These are phyloP conservation scores for Tanacetum coccineum DNA, from an alignment of 129 eudicot genomes.

Conservation along the genomic window DNA sequence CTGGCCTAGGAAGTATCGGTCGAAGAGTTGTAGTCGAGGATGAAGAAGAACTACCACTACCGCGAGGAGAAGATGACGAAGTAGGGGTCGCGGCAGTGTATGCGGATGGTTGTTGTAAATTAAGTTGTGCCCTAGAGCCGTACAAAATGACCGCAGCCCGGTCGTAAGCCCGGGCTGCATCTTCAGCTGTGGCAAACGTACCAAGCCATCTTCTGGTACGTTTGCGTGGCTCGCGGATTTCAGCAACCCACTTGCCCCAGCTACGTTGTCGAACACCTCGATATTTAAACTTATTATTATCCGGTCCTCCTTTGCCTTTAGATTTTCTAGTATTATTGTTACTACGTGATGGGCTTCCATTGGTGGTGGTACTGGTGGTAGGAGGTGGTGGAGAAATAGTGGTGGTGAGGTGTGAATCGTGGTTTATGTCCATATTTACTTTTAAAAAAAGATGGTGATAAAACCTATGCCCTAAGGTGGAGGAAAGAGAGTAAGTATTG, in stretches of 20 bases:
- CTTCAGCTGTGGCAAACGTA: slow-evolving; percentile 81
- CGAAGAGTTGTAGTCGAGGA: slow-evolving; percentile 54
- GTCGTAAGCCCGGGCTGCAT: slow-evolving; percentile 85
- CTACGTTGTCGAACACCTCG: slow-evolving; percentile 83
- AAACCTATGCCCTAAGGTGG: slow-evolving; percentile 26
- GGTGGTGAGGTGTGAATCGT: slow-evolving; percentile 15
- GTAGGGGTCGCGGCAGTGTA: neutral
- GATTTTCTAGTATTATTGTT: slow-evolving; percentile 22
- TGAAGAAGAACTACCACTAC: slow-evolving; percentile 31
- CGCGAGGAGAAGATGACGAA: slow-evolving; percentile 15
- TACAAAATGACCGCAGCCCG: slow-evolving; percentile 69
- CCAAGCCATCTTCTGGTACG: slow-evolving; percentile 82
- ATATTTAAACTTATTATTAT: slow-evolving; percentile 59
- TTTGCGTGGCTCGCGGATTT: slow-evolving; percentile 80
- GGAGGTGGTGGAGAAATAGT: slow-evolving; percentile 23
- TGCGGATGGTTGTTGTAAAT: slow-evolving; percentile 53
- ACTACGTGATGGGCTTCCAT: slow-evolving; percentile 6
- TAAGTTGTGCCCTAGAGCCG: slow-evolving; percentile 74
- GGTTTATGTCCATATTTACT: slow-evolving; percentile 30
- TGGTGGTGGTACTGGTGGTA: slow-evolving; percentile 13
- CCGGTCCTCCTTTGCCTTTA: slow-evolving; percentile 72
- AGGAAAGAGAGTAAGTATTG: slow-evolving; percentile 18
- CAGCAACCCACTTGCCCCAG: slow-evolving; percentile 95
- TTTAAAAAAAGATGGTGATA: slow-evolving; percentile 22
- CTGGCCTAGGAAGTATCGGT: slow-evolving; percentile 67